These are phyloP conservation scores for Curvularia sp. DNA, from an alignment of 2,329 filamentous ascomycete genomes.

Conservation along the genomic window DNA sequence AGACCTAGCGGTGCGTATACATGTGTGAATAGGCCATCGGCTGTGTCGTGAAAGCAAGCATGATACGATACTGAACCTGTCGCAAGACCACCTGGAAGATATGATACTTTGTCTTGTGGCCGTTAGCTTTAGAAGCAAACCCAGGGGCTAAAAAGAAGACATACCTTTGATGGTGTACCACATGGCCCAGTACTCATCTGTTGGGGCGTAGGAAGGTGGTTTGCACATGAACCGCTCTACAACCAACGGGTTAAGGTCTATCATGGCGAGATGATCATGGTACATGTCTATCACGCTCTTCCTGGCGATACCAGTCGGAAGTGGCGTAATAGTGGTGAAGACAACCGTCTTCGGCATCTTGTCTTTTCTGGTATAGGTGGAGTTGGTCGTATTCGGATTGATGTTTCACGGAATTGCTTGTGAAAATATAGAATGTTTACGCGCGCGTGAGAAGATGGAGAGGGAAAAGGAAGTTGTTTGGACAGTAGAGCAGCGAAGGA, in stretches of 20 bases:
- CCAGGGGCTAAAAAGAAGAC: not conserved
- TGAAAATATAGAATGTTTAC: slow-evolving; percentile 17
- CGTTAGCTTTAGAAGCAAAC: slow-evolving; percentile 8
- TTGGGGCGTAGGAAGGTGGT: slow-evolving; percentile 68
- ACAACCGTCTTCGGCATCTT: slow-evolving; percentile 72
- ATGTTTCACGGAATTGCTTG: slow-evolving; percentile 17
- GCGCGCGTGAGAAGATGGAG: slow-evolving; percentile 17
- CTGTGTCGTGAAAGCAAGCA: slow-evolving; percentile 78
- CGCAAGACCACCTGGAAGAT: slow-evolving; percentile 71
- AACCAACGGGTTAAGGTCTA: slow-evolving; percentile 85
- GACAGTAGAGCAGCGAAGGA: slow-evolving; percentile 25
- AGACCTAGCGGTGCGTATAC: slow-evolving; percentile 83
- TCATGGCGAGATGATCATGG: slow-evolving; percentile 81
- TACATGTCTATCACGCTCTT: slow-evolving; percentile 76
- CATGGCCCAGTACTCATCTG: slow-evolving; percentile 73
- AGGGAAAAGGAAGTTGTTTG: slow-evolving; percentile 25
- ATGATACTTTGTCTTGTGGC: slow-evolving; percentile 70
- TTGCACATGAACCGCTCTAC: slow-evolving; percentile 72
- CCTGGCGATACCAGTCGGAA: slow-evolving; percentile 72
- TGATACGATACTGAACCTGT: slow-evolving; percentile 77
- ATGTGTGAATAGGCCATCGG: slow-evolving; percentile 78
- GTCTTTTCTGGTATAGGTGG: slow-evolving; percentile 12
- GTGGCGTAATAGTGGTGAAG: slow-evolving; percentile 80
- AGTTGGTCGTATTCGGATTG: slow-evolving; percentile 3
- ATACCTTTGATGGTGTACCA: slow-evolving; percentile 70